These are phyloP conservation scores for Voacanga thouarsii DNA, from an alignment of 257 asterid genomes.

Conservation along the genomic window DNA sequence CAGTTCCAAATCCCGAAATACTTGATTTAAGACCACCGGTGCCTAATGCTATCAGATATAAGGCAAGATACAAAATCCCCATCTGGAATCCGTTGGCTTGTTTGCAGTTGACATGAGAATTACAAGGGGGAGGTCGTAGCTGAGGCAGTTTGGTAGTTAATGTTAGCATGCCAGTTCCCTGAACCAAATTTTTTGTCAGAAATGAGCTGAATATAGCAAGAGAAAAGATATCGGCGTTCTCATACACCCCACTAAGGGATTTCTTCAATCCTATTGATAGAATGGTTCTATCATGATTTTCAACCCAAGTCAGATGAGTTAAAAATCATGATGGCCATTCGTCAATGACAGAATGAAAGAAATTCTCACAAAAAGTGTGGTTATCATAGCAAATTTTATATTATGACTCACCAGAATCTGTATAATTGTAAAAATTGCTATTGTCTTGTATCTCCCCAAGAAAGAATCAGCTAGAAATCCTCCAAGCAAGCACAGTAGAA, in stretches of 20 bases:
- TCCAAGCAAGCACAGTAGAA: conserved; percentile 76
- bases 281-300: too few relatives aligned
- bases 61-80: conserved; percentile 66
- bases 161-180: conserved; percentile 84
- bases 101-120: conserved; percentile 37
- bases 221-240: too few relatives aligned
- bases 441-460: conserved; percentile 78
- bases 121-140: conserved; percentile 74
- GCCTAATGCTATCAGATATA: conserved; percentile 80
- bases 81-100: conserved; percentile 68
- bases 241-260: too few relatives aligned
- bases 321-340: too few relatives aligned
- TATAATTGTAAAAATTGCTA: conserved; percentile 52
- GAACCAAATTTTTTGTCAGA: neutral
- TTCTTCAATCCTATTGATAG: too few relatives aligned
- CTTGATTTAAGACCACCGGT: conserved; percentile 96
- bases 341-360: too few relatives aligned
- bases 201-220: neutral
- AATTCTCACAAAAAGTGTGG: neutral
- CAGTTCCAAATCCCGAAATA: conserved; percentile 83
- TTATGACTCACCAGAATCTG: conserved; percentile 48
- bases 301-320: too few relatives aligned
- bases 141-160: conserved; percentile 52
- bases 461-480: conserved; percentile 93
- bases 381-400: neutral